These are phyloP conservation scores for Parasitella parasitica DNA, from an alignment of 371 early-diverging fungal species.

Conservation along the genomic window DNA sequence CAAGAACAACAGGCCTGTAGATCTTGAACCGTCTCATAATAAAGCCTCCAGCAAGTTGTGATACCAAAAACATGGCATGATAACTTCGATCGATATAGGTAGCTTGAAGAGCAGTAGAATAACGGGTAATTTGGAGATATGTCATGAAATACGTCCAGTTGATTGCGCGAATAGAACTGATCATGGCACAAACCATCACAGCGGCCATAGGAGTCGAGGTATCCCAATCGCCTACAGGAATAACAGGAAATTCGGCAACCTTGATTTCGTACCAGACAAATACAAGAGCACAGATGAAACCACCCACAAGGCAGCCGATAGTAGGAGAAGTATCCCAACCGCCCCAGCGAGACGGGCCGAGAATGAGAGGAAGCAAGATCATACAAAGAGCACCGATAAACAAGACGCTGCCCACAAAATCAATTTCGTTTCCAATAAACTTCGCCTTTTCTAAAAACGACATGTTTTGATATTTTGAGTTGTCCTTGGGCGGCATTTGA, in stretches of 20 bases:
- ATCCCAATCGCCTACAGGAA: constrained; percentile 47
- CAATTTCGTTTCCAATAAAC: constrained; percentile 41
- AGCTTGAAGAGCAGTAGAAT: constrained; percentile 21
- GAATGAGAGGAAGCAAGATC: constrained; percentile 44
- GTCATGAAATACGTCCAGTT: constrained; percentile 43
- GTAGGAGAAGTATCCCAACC: constrained; percentile 38
- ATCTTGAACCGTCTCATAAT: constrained; percentile 45
- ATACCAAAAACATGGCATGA: constrained; percentile 29
- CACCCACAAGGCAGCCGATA: constrained; percentile 22
- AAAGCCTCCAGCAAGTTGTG: constrained; percentile 33
- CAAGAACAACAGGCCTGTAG: constrained; percentile 49
- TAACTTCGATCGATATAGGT: constrained; percentile 40
- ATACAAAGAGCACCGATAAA: constrained; percentile 41
- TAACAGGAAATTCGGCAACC: constrained; percentile 40
- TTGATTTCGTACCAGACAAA: constrained; percentile 45
- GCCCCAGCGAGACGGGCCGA: constrained; percentile 40
- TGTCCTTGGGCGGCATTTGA: constrained; percentile 4
- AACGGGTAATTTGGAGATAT: constrained; percentile 50
- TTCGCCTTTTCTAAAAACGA: constrained; percentile 7
- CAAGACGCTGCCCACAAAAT: constrained; percentile 42
- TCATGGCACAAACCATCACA: constrained; percentile 35
- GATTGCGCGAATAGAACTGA: constrained; percentile 40
- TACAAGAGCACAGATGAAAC: constrained; percentile 25
- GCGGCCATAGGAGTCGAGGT: constrained; percentile 45
- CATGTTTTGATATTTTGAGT: not conserved